Percentiles rank a stretch among this genome's conserved stretches.
Conservation (phyloP, 2,329 filamentous ascomycete species). For the Knufia fluminis region DNA sequence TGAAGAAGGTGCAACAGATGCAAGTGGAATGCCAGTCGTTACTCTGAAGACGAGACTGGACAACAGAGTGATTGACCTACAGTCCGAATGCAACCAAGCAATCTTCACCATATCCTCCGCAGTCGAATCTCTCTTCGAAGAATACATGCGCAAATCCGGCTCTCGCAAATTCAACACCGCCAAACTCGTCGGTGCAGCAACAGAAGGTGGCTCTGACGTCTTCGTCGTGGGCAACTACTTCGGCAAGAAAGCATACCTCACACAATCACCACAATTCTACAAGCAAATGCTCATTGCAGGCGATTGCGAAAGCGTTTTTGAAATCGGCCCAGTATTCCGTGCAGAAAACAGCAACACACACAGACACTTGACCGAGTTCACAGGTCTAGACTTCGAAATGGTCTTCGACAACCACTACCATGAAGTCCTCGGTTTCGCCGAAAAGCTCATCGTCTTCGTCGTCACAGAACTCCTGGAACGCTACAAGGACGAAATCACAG, state of each 20-base stretch:
- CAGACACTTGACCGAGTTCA: slow-evolving; percentile 55
- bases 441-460: slow-evolving; percentile 42
- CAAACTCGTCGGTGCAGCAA: slow-evolving; percentile 78
- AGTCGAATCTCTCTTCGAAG: slow-evolving; percentile 61
- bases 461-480: slow-evolving; percentile 37
- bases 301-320: slow-evolving; percentile 55
- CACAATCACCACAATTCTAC: slow-evolving; percentile 57
- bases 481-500: slow-evolving; percentile 37
- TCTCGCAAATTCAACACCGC: slow-evolving; percentile 85
- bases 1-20: slow-evolving; percentile 41
- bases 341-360: slow-evolving; percentile 61
- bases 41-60: slow-evolving; percentile 76
- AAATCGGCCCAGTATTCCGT: slow-evolving; percentile 57
- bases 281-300: slow-evolving; percentile 61
- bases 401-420: slow-evolving; percentile 43
- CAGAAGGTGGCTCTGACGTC: slow-evolving; percentile 86
- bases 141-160: slow-evolving; percentile 65
- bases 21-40: slow-evolving; percentile 56
- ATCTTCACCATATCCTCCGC: slow-evolving; percentile 64
- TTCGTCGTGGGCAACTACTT: slow-evolving; percentile 80
- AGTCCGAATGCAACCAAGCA: slow-evolving; percentile 82
- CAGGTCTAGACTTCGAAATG: slow-evolving; percentile 45
- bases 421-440: slow-evolving; percentile 42
- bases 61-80: slow-evolving; percentile 87
- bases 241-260: slow-evolving; percentile 63